These are phyloP conservation scores for Xylaria sp. DNA, from an alignment of 2,329 filamentous ascomycete species.

Conservation along the genomic window DNA sequence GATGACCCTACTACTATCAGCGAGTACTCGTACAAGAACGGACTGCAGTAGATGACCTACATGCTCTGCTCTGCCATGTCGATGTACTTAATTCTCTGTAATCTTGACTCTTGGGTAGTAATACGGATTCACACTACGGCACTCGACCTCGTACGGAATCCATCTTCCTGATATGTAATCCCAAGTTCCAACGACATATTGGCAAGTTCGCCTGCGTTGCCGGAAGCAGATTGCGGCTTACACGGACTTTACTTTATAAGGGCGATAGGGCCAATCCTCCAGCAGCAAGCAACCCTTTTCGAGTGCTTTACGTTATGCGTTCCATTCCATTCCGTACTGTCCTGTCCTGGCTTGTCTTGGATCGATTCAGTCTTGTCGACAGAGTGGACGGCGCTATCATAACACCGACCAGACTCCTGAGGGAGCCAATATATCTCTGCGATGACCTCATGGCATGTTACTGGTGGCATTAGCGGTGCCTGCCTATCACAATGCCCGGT, in stretches of 20 bases:
- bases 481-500: conserved; percentile 3
- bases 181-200: neutral
- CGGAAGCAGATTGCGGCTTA: neutral
- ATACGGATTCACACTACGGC: neutral
- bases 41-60: neutral
- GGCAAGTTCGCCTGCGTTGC: neutral
- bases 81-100: too few relatives aligned
- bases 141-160: too few relatives aligned
- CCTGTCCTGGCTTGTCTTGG: too few relatives aligned
- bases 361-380: too few relatives aligned
- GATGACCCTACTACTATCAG: too few relatives aligned
- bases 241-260: neutral
- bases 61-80: neutral
- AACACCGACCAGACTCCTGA: neutral
- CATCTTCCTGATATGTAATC: neutral
- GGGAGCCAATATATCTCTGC: neutral
- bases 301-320: too few relatives aligned
- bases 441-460: neutral
- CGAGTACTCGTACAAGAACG: neutral
- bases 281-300: neutral
- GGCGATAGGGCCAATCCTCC: neutral
- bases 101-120: neutral
- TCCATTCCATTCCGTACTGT: too few relatives aligned
- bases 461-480: neutral
- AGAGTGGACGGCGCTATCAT: too few relatives aligned